phyloP scores from a whole-genome alignment of 2,329 filamentous ascomycete species.

The Hymenoscyphus occultus region DNA sequence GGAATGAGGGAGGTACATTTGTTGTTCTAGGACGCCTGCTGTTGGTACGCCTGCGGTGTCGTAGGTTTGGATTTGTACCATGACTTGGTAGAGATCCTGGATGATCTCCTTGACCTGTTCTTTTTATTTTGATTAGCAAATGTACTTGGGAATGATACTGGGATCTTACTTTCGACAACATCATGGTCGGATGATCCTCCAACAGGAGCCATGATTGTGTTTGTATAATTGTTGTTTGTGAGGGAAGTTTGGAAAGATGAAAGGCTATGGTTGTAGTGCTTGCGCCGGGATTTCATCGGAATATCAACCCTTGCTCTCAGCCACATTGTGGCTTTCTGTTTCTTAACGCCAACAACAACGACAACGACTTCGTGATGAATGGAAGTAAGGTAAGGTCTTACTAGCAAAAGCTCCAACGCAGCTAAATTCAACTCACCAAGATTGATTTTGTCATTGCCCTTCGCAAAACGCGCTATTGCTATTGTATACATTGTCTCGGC shows the following conservation, averaged over 20 bases:
- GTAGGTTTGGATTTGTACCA: slow-evolving; percentile 62
- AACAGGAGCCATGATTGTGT: slow-evolving; percentile 38
- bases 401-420: no score
- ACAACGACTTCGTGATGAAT: no score
- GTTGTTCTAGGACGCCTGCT: slow-evolving; percentile 53
- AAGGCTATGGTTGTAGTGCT: slow-evolving; percentile 8
- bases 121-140: slow-evolving; percentile 30
- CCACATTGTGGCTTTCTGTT: no score
- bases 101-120: slow-evolving; percentile 60
- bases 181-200: slow-evolving; percentile 36
- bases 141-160: not conserved
- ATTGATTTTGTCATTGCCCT: no score
- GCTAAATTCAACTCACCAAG: no score
- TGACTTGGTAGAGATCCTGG: slow-evolving; percentile 61
- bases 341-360: no score
- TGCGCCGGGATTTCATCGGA: slow-evolving; percentile 1
- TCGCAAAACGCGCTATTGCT: no score
- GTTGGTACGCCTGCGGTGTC: slow-evolving; percentile 49
- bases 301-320: no score
- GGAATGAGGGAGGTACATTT: slow-evolving; percentile 42
- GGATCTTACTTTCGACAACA: slow-evolving; percentile 37
- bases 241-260: not conserved
- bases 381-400: no score
- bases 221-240: not conserved
- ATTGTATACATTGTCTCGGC: no score